Conservation (phyloP, 169 alveolate genomes). For the Plasmodium gonderi region DNA sequence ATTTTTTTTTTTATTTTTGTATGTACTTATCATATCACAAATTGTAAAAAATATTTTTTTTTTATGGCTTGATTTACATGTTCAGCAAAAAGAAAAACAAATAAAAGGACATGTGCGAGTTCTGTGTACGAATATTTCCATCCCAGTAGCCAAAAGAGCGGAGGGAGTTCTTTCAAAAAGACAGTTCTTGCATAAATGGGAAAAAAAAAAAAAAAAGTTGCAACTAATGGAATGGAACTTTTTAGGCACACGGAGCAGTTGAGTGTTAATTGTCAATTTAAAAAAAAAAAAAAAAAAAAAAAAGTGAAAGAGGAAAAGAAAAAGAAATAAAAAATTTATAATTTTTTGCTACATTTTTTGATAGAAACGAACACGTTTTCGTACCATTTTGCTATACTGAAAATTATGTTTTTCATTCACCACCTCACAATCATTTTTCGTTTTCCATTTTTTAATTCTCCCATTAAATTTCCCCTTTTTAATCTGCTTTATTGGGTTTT, state of each 20-base stretch:
- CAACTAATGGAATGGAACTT: neutral
- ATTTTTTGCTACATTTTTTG: neutral
- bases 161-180: neutral
- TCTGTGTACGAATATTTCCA: neutral
- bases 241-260: neutral
- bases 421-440: neutral
- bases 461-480: neutral
- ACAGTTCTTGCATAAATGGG: neutral
- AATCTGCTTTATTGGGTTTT: too few species aligned
- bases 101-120: neutral
- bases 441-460: neutral
- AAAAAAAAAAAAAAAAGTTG: neutral
- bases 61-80: neutral
- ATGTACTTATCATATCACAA: neutral
- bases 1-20: too few species aligned
- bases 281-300: neutral
- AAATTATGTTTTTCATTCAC: neutral
- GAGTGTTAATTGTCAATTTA: neutral
- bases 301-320: neutral
- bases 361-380: neutral
- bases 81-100: neutral
- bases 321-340: neutral
- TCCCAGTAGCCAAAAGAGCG: neutral
- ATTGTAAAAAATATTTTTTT: neutral
- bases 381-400: neutral